phyloP scores from a whole-genome alignment of 345 rosid species.

The Aquilaria yunnanensis region DNA sequence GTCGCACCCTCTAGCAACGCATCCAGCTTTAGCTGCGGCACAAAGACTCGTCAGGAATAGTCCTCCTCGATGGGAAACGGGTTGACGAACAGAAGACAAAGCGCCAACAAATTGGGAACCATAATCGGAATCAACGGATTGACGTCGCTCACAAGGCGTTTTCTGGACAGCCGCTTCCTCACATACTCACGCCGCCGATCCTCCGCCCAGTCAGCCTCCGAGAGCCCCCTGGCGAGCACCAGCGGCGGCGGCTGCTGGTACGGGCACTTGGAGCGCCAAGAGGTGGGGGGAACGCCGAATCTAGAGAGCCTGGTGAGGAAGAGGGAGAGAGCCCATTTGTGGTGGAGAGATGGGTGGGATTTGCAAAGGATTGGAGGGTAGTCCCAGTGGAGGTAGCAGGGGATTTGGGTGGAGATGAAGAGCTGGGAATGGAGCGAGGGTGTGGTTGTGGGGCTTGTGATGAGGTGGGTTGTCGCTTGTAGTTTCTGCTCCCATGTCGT shows the following conservation, averaged over 20 bases:
- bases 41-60: too few species aligned
- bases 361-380: constrained; percentile 56
- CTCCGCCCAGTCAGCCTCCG: constrained; percentile 66
- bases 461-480: constrained; percentile 47
- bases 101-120: constrained; percentile 49
- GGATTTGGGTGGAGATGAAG: constrained; percentile 42
- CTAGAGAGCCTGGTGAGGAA: constrained; percentile 46
- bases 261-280: constrained; percentile 79
- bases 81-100: constrained; percentile 53
- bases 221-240: constrained; percentile 55
- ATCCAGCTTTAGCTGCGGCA: too few species aligned
- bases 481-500: constrained; percentile 36
- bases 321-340: constrained; percentile 44
- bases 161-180: constrained; percentile 53
- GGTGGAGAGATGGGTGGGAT: constrained; percentile 25
- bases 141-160: constrained; percentile 28
- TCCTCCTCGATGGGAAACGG: constrained; percentile 29
- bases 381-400: constrained; percentile 63
- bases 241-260: constrained; percentile 71
- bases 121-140: constrained; percentile 51
- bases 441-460: constrained; percentile 41
- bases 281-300: constrained; percentile 48
- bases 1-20: too few species aligned
- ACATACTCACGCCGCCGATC: constrained; percentile 44
- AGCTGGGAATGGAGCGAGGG: constrained; percentile 49